Base-by-base conservation (phyloP, 495 filamentous ascomycete species). In the Hamigera avellanea region DNA sequence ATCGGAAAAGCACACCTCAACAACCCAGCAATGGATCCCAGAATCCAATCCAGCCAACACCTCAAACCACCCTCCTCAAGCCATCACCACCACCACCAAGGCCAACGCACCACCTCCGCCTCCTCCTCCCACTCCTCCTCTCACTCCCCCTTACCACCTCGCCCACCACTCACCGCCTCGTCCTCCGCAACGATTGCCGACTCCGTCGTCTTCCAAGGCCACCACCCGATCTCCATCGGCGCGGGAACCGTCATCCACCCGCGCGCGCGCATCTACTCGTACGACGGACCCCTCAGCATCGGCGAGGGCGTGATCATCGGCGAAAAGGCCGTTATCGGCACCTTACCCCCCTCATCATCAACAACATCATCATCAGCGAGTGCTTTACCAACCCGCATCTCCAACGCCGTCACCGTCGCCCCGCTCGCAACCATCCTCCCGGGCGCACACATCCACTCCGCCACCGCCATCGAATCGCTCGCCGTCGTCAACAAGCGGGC, bases 161-260 rank as follows among this genome's bases (percentile, higher is more conserved):
- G 48, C 50, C 77, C 87, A 0, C 78, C 83, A 9, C 67, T 83
- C 42, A 71, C 73, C 50, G 74, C 86, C 49, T 74, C 85, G 40
- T 67, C 80, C 2, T 72, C 69, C 16, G 67, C 83, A 40, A 75
- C 76, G 30, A 79, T 95, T 52, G 72, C 85, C 49, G 82, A 89
- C 44, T 74, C 75, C n/a, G 81, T 79, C 6, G 48, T 76, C 7
- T 64, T 93, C 39, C 75, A 74, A 5, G 87, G 87, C 16, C 76
- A 70, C 2, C 66, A 86, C 57, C 69, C 69, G 12, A 81, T 95
- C 39, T 73, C 67, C 28, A 74, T 93, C 45, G 75, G 74, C 40
- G 60, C 73, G 23, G 74, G 82, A 50, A 77, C 73, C 12, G 73
- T 94, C n/a, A 63, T 95, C 38, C 87, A 95, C 59, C 87, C 87